Evolutionary conservation across 331 rosid species (phyloP).

Genomic region (Quercus lobata): DNA sequence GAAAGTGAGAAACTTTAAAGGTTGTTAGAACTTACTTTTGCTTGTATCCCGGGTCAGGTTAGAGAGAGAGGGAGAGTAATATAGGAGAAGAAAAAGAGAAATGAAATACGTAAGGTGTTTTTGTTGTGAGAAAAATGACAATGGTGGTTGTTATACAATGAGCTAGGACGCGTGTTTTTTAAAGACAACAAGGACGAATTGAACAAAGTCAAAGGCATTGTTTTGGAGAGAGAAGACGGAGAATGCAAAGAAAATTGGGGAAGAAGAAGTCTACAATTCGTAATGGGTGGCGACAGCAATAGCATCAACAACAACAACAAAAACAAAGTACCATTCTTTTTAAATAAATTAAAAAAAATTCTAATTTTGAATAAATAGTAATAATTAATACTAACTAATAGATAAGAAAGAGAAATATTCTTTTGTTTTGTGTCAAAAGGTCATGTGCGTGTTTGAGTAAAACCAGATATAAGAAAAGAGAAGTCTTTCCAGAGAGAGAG

Average conservation of each 20-base stretch:
- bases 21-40: not conserved
- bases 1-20: not conserved
- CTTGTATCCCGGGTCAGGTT: slow-evolving; percentile 4
- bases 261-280: slow-evolving; percentile 34
- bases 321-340: not conserved
- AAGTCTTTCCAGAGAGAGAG: no score
- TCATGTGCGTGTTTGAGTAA: no score
- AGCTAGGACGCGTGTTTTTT: slow-evolving; percentile 26
- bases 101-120: not conserved
- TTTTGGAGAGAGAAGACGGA: slow-evolving; percentile 22
- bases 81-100: not conserved
- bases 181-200: not conserved
- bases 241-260: slow-evolving; percentile 19
- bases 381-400: no score
- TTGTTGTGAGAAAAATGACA: not conserved
- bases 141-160: not conserved
- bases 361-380: not conserved
- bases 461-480: no score
- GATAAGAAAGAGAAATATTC: no score
- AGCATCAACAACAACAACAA: not conserved
- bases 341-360: not conserved
- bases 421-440: no score
- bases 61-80: not conserved
- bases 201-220: slow-evolving; percentile 49
- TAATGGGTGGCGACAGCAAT: slow-evolving; percentile 43